phyloP scores from a whole-genome alignment of 2,329 filamentous ascomycete genomes.

The Hymenoscyphus repandus region DNA sequence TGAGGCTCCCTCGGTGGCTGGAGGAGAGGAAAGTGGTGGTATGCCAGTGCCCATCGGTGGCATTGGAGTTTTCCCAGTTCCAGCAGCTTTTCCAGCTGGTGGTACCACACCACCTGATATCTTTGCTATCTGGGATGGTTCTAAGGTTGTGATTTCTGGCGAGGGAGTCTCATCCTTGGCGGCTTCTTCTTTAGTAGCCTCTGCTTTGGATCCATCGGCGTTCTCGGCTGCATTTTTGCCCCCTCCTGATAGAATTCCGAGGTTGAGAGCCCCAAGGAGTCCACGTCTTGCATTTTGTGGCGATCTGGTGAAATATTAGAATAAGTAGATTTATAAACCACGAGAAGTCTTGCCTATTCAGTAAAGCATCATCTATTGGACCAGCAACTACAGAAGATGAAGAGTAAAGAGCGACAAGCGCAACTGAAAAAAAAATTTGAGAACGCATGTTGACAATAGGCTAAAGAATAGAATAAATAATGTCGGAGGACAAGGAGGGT shows the following conservation, averaged over 20 bases:
- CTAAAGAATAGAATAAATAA: constrained; percentile 3
- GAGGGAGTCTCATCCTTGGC: no score
- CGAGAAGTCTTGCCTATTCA: neutral
- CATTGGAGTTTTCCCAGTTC: no score
- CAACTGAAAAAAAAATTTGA: constrained; percentile 13
- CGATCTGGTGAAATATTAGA: neutral
- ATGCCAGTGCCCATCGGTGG: no score
- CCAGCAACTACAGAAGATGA: constrained; percentile 16
- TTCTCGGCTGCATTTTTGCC: neutral
- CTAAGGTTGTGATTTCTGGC: no score
- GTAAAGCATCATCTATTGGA: constrained; percentile 10
- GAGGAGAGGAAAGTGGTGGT: no score
- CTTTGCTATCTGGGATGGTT: no score
- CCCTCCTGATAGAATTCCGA: neutral
- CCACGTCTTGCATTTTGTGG: neutral
- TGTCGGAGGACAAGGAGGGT: neutral
- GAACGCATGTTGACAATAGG: constrained; percentile 22
- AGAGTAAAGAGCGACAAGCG: constrained; percentile 24
- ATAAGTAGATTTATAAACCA: neutral
- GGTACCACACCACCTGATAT: no score
- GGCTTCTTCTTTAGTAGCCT: neutral
- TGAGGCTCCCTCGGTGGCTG: no score
- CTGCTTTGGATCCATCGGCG: neutral
- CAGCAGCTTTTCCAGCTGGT: no score
- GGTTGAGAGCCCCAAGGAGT: neutral